Percentiles rank a stretch among this genome's conserved stretches.
These are phyloP conservation scores for Smallanthus sonchifolius DNA, from an alignment of 129 eudicot species.

Conservation along the genomic window DNA sequence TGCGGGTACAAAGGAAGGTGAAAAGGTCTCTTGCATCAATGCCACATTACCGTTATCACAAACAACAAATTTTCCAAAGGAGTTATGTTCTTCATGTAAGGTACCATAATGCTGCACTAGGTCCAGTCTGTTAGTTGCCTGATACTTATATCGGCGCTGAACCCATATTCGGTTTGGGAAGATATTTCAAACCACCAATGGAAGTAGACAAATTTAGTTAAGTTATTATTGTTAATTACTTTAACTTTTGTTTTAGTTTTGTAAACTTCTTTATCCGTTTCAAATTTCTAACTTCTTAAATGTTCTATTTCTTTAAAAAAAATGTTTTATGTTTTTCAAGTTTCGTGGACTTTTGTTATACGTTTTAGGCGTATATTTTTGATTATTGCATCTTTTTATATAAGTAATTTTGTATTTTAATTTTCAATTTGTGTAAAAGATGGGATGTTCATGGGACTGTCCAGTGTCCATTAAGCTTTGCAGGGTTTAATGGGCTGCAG, in stretches of 20 bases:
- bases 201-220: not conserved
- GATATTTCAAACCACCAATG: no score
- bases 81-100: conserved; percentile 62
- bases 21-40: conserved; percentile 77
- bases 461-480: not conserved
- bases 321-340: not conserved
- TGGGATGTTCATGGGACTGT: not conserved
- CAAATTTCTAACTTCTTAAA: no score
- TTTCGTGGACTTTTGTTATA: not conserved
- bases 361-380: not conserved
- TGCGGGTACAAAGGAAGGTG: conserved; percentile 62
- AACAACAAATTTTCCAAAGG: conserved; percentile 36
- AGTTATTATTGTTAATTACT: no score
- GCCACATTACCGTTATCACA: conserved; percentile 68
- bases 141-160: no score
- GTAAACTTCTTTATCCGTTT: not conserved
- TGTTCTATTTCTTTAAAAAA: no score
- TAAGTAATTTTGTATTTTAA: no score
- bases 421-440: not conserved
- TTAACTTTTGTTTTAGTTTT: not conserved
- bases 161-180: no score
- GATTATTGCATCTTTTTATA: no score
- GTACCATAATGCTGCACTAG: conserved; percentile 23
- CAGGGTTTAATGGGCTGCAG: not conserved
- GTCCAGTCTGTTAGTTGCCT: not conserved